A percentile compares a stretch with the other conserved stretches of the same genome.
phyloP scores from a whole-genome alignment of 768 basidiomycete species.

The Trametes elegans region DNA sequence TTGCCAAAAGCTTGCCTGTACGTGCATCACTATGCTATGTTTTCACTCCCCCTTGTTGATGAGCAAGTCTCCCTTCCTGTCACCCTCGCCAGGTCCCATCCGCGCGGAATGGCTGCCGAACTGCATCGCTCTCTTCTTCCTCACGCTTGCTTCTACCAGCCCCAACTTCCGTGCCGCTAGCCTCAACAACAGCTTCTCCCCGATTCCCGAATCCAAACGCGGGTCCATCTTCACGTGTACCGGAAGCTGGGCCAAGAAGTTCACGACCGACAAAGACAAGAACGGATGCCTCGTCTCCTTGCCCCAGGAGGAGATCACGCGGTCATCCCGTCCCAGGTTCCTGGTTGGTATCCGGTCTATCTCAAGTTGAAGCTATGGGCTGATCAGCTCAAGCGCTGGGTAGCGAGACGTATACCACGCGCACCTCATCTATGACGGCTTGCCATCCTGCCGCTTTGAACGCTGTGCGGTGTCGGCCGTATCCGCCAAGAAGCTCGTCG shows the following conservation, averaged over 20 bases:
- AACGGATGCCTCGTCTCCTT: conserved; percentile 94
- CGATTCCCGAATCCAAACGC: conserved; percentile 66
- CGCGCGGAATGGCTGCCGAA: conserved; percentile 89
- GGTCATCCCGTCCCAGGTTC: conserved; percentile 93
- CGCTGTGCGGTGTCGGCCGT: conserved; percentile 81
- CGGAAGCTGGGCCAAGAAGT: conserved; percentile 74
- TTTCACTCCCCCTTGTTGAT: neutral
- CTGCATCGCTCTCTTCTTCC: conserved; percentile 96
- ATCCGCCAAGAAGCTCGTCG: conserved; percentile 94
- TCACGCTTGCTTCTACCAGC: conserved; percentile 63
- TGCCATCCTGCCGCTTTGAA: conserved; percentile 69
- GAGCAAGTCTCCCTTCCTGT: conserved; percentile 48
- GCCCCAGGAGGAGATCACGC: conserved; percentile 86
- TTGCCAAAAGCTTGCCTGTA: too few species aligned
- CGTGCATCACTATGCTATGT: too few species aligned
- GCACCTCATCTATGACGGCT: conserved; percentile 78
- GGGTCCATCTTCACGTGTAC: conserved; percentile 84
- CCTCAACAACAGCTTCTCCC: conserved; percentile 87
- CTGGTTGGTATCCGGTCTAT: conserved; percentile 83
- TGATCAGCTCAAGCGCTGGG: neutral
- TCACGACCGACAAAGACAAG: conserved; percentile 74
- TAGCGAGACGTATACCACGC: neutral
- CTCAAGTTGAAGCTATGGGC: conserved; percentile 85
- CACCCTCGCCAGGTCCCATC: conserved; percentile 63
- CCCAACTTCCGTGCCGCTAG: conserved; percentile 72